Percentiles rank a stretch among this genome's conserved stretches.
Evolutionary conservation across 176 grass and related monocot genomes (phyloP).

Genomic region (Leersia perrieri): DNA sequence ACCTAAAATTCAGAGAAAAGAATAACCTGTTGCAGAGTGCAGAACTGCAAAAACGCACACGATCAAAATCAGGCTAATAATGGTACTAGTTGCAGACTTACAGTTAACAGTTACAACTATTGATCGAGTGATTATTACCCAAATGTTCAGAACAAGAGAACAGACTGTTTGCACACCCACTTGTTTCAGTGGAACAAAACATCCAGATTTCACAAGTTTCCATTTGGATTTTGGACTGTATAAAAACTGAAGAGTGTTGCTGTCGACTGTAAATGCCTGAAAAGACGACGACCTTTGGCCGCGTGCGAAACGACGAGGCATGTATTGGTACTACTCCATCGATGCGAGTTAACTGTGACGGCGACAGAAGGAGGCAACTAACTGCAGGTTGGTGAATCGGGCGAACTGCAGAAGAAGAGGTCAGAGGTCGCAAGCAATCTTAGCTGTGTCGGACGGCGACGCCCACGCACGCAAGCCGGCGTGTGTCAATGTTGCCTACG

Average conservation of each 20-base stretch:
- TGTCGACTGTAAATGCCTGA: neutral
- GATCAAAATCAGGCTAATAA: no score
- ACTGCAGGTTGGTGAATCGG: neutral
- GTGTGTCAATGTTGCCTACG: neutral
- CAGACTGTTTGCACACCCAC: neutral
- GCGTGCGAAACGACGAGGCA: neutral
- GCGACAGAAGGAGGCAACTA: neutral
- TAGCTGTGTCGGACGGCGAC: slow-evolving; percentile 10
- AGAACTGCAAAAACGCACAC: no score
- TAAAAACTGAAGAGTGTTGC: neutral
- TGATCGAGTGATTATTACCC: no score
- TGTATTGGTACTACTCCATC: neutral
- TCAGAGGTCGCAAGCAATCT: neutral
- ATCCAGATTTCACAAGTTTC: neutral
- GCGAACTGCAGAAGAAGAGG: neutral
- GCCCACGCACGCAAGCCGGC: neutral
- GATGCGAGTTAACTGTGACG: neutral
- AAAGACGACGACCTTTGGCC: neutral
- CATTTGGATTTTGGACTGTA: neutral
- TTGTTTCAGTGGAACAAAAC: no score
- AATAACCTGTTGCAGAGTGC: neutral
- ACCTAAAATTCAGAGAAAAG: neutral
- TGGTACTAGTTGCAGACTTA: no score
- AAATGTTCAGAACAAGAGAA: no score
- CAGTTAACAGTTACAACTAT: no score